Conservation (phyloP, 192 early-diverging fungal genomes). For the Gryganskiella cystojenkinii region DNA sequence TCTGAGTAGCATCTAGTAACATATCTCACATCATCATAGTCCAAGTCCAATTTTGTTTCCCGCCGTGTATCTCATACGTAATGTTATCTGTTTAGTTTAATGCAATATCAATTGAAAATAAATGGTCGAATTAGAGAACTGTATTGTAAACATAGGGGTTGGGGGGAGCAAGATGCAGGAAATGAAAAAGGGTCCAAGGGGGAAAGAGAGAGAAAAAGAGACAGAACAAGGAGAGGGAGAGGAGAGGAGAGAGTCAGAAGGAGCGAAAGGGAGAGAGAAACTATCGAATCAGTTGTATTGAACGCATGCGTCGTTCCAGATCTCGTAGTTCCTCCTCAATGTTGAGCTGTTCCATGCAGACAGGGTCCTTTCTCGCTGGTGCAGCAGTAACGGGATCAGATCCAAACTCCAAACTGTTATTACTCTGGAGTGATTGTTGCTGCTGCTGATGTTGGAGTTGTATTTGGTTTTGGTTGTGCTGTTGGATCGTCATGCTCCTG, state of each 20-base stretch:
- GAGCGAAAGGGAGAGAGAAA: too few relatives aligned
- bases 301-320: constrained; percentile 34
- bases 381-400: not conserved
- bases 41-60: too few relatives aligned
- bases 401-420: not conserved
- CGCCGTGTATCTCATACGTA: too few relatives aligned
- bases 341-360: constrained; percentile 27
- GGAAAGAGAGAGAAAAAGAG: too few relatives aligned
- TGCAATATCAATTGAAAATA: too few relatives aligned
- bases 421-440: not conserved
- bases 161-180: too few relatives aligned
- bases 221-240: too few relatives aligned
- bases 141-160: too few relatives aligned
- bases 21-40: not conserved
- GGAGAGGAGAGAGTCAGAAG: too few relatives aligned
- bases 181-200: too few relatives aligned
- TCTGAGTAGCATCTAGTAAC: not conserved
- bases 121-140: too few relatives aligned
- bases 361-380: constrained; percentile 19
- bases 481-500: constrained; percentile 27
- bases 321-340: constrained; percentile 36
- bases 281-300: constrained; percentile 30
- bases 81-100: too few relatives aligned
- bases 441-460: constrained; percentile 15
- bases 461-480: constrained; percentile 18